Percentiles rank a stretch among this genome's conserved stretches.
Evolutionary conservation across 805 yeast species (phyloP).

Genomic region (Candida alai): DNA sequence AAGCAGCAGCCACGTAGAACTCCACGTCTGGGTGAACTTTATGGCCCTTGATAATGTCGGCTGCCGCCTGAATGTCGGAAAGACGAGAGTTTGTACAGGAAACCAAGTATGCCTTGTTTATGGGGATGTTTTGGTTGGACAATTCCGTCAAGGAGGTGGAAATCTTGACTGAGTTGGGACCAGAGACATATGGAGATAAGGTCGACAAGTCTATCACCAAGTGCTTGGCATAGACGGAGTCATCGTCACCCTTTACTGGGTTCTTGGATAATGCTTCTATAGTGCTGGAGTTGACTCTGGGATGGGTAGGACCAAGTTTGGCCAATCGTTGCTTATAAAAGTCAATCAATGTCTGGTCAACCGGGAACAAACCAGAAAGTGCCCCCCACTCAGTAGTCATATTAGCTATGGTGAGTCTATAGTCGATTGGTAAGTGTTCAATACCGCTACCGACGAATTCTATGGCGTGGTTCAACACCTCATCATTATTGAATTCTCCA

Average conservation of each 20-base stretch:
- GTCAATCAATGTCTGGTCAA: conserved; percentile 69
- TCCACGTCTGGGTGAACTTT: conserved; percentile 88
- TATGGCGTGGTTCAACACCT: conserved; percentile 89
- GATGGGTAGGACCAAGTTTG: conserved; percentile 67
- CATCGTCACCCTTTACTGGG: conserved; percentile 55
- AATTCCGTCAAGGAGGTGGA: conserved; percentile 75
- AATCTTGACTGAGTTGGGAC: conserved; percentile 96
- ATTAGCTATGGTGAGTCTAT: conserved; percentile 88
- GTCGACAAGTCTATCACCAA: conserved; percentile 75
- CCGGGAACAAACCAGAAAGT: conserved; percentile 94
- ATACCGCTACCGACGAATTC: conserved; percentile 88
- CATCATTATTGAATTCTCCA: conserved; percentile 88
- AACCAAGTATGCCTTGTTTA: conserved; percentile 95
- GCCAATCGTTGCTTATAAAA: conserved; percentile 70
- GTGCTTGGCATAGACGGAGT: conserved; percentile 86
- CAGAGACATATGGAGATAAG: conserved; percentile 84
- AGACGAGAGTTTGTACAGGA: conserved; percentile 95
- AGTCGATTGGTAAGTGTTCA: conserved; percentile 66
- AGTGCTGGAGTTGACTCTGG: conserved; percentile 68
- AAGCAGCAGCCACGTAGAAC: conserved; percentile 97
- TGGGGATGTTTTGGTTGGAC: conserved; percentile 65
- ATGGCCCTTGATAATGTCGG: conserved; percentile 75
- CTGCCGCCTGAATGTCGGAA: conserved; percentile 92
- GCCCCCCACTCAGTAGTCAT: conserved; percentile 99
- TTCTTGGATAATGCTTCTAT: conserved; percentile 50